Evolutionary conservation across 1,284 basidiomycete genomes (phyloP), one percentile per base, ranked within the genome.

Genomic region (Cystobasidium sp.): DNA sequence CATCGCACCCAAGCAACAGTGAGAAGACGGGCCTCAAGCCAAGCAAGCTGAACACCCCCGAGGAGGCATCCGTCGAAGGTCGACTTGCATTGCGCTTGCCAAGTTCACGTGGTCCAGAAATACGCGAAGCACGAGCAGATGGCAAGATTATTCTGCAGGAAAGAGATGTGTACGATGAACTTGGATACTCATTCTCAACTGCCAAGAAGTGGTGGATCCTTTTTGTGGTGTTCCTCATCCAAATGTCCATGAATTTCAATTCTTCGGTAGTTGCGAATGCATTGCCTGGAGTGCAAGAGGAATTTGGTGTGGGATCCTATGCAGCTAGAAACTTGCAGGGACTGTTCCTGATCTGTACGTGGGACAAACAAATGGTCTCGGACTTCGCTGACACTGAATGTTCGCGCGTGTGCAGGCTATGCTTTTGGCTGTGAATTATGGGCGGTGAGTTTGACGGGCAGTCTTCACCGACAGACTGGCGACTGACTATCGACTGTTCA

Each of bases 311-410:
- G 62, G 80, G 78, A 14, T 80, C 77, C 18, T 83, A 82, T 69
- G 81, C 78, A 0, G 83, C 83, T 0, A 76, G 83, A 39, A 80
- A 82, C 5, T 82, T 82, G 51, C 81, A 83, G 75, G 81, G 81
- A 79, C 77, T 84, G 63, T 84, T 83, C 77, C 77, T 84, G 31
- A 80, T 84, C 14, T 77, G n/a, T 56, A 56, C 4, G 55, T 22
- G 14, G n/a, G n/a, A n/a, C n/a, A n/a, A n/a, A n/a, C n/a, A n/a
- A n/a, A n/a, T n/a, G n/a, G n/a, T n/a, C n/a, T n/a, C 24, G 47
- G 24, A 14, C 8, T 14, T 18, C 24, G 16, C 14, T 37, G 16
- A 14, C 55, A n/a, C 16, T 56, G 31, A 3, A n/a, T 18, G 14
- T 14, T 56, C 55, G 7, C 51, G 37, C 7, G 12, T 68, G 44